phyloP scores from a whole-genome alignment of 2,329 filamentous ascomycete genomes.

The Scopulariopsis brevicaulis region DNA sequence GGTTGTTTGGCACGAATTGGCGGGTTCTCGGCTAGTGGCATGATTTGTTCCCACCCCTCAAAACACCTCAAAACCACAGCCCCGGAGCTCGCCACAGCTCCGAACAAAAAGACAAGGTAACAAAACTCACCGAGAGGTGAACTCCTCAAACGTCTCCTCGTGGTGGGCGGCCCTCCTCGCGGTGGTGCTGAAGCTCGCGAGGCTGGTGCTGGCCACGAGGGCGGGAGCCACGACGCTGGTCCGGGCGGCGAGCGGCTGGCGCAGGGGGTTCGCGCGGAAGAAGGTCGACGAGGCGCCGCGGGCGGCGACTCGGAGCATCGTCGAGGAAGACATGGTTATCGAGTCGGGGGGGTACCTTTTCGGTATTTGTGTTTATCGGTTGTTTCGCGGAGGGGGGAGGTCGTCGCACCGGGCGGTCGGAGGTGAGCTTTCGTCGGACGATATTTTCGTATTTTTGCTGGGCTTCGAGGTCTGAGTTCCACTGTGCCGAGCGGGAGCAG shows the following conservation, averaged over 20 bases:
- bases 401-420: not conserved
- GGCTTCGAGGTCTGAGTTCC: slow-evolving; percentile 1
- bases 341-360: not conserved
- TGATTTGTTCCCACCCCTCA: not conserved
- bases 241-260: slow-evolving; percentile 43
- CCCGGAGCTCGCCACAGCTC: not conserved
- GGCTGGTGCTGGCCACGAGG: slow-evolving; percentile 37
- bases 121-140: slow-evolving; percentile 69
- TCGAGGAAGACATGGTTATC: slow-evolving; percentile 45
- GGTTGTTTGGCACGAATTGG: not conserved
- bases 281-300: slow-evolving; percentile 53
- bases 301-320: slow-evolving; percentile 59
- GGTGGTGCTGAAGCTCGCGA: slow-evolving; percentile 52
- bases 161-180: slow-evolving; percentile 47
- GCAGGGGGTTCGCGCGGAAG: slow-evolving; percentile 51
- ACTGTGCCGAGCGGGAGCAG: not conserved
- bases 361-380: not conserved
- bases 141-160: slow-evolving; percentile 99
- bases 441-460: not conserved
- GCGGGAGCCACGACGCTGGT: slow-evolving; percentile 30
- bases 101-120: slow-evolving; percentile 4
- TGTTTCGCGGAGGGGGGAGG: not conserved
- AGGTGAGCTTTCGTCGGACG: not conserved
- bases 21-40: not conserved
- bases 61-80: not conserved